Percentiles rank a stretch among this genome's conserved stretches.
phyloP scores from a whole-genome alignment of 495 filamentous ascomycete species.

The Margaritispora aquatica region DNA sequence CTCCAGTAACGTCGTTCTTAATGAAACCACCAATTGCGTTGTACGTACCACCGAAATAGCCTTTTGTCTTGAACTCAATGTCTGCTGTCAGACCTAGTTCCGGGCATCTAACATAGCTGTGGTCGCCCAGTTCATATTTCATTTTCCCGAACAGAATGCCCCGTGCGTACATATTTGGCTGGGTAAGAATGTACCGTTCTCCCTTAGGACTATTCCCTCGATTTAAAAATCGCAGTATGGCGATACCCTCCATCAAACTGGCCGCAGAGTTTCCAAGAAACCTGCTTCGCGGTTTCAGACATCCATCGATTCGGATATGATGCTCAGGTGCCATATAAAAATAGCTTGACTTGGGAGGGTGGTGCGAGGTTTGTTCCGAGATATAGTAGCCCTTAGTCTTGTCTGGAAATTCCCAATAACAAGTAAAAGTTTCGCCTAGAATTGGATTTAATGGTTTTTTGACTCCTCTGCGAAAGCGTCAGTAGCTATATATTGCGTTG shows the following conservation, averaged over 20 bases:
- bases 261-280: conserved; percentile 97
- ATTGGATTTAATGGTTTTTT: conserved; percentile 99
- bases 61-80: conserved; percentile 98
- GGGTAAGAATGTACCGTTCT: conserved; percentile 88
- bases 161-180: conserved; percentile 98
- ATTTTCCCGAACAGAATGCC: conserved; percentile 98
- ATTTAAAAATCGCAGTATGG: conserved; percentile 79
- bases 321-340: conserved; percentile 98
- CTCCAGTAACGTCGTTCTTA: conserved; percentile 81
- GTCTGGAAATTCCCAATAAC: conserved; percentile 92
- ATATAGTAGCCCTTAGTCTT: conserved; percentile 89
- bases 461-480: conserved; percentile 60
- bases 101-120: conserved; percentile 89
- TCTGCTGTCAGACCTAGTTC: conserved; percentile 83
- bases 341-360: conserved; percentile 97
- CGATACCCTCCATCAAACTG: conserved; percentile 96
- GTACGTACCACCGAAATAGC: conserved; percentile 93
- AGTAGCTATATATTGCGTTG: conserved; percentile 12
- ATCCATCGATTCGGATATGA: conserved; percentile 91
- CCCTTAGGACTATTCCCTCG: conserved; percentile 58
- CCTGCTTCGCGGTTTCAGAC: conserved; percentile 90
- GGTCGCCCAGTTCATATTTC: conserved; percentile 98
- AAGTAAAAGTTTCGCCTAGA: conserved; percentile 89
- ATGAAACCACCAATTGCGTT: conserved; percentile 93
- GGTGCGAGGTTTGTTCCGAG: conserved; percentile 94